Conservation (phyloP, 768 basidiomycete genomes). For the Lactarius vividus region DNA sequence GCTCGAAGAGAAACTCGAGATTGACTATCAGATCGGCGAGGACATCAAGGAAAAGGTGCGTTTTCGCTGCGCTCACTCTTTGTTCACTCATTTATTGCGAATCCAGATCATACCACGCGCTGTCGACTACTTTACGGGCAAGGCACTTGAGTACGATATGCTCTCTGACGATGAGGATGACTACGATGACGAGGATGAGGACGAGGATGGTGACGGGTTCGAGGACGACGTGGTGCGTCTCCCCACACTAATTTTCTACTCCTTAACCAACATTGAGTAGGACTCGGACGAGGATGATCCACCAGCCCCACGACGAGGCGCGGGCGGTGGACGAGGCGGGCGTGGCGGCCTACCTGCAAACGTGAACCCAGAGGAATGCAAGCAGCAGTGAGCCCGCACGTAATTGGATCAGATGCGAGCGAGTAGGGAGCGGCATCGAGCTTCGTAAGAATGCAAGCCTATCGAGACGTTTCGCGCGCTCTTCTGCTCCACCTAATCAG, state of each 20-base stretch:
- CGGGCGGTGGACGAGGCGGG: constrained; percentile 43
- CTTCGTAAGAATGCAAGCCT: neutral
- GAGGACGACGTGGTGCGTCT: constrained; percentile 54
- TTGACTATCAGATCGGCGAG: constrained; percentile 98
- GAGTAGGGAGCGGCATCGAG: neutral
- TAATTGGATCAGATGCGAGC: neutral
- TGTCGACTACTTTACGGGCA: constrained; percentile 96
- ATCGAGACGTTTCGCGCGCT: neutral
- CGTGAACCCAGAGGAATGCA: constrained; percentile 83
- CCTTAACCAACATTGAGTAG: constrained; percentile 35
- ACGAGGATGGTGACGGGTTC: constrained; percentile 57
- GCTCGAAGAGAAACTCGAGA: constrained; percentile 88
- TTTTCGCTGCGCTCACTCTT: constrained; percentile 7
- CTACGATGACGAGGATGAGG: constrained; percentile 51
- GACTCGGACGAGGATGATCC: constrained; percentile 70
- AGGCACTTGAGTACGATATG: constrained; percentile 82
- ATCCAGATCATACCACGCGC: constrained; percentile 88
- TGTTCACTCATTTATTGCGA: neutral
- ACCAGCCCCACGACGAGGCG: constrained; percentile 50
- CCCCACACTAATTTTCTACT: constrained; percentile 15
- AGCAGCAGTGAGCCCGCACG: constrained; percentile 65
- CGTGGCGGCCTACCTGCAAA: constrained; percentile 42
- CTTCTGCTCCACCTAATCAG: neutral
- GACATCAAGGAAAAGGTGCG: constrained; percentile 93
- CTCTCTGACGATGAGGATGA: constrained; percentile 37